Conservation (phyloP, 2,329 filamentous ascomycete genomes). For the Stenocarpella maydis region DNA sequence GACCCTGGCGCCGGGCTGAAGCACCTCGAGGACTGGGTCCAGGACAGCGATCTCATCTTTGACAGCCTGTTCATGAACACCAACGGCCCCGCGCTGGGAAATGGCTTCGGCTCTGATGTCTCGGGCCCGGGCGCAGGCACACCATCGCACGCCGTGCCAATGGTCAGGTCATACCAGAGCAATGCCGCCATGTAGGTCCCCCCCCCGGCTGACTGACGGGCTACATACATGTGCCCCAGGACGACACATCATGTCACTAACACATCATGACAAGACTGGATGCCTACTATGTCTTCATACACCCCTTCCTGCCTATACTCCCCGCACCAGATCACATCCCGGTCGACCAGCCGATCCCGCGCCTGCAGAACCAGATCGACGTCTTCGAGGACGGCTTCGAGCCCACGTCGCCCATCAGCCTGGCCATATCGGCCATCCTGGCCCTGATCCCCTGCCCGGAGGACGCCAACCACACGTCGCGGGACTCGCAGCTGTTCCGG, state of each 20-base stretch:
- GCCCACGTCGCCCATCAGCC: slow-evolving; percentile 37
- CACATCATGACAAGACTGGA: slow-evolving; percentile 45
- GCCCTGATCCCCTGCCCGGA: slow-evolving; percentile 40
- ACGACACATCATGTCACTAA: slow-evolving; percentile 13
- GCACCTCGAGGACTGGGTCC: slow-evolving; percentile 53
- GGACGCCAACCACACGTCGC: slow-evolving; percentile 46
- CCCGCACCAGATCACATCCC: slow-evolving; percentile 50
- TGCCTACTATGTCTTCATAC: slow-evolving; percentile 61
- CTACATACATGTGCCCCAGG: not conserved
- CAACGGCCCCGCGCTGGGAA: slow-evolving; percentile 8
- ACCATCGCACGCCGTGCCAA: slow-evolving; percentile 38
- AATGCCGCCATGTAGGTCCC: slow-evolving; percentile 51
- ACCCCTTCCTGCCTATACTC: slow-evolving; percentile 59
- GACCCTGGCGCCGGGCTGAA: slow-evolving; percentile 58
- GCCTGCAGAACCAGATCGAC: slow-evolving; percentile 47
- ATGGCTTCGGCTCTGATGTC: slow-evolving; percentile 20
- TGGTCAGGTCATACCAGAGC: slow-evolving; percentile 53
- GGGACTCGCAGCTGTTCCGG: slow-evolving; percentile 53
- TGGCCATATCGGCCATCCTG: slow-evolving; percentile 35
- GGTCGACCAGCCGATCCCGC: slow-evolving; percentile 45
- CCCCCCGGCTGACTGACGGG: not conserved
- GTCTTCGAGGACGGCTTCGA: slow-evolving; percentile 30
- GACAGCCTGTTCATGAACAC: slow-evolving; percentile 50
- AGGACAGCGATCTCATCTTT: slow-evolving; percentile 58
- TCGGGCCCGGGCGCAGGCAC: slow-evolving; percentile 21